These are phyloP conservation scores for Stramenopiles sp. DNA, from an alignment of 352 stramenopile genomes.

Conservation along the genomic window DNA sequence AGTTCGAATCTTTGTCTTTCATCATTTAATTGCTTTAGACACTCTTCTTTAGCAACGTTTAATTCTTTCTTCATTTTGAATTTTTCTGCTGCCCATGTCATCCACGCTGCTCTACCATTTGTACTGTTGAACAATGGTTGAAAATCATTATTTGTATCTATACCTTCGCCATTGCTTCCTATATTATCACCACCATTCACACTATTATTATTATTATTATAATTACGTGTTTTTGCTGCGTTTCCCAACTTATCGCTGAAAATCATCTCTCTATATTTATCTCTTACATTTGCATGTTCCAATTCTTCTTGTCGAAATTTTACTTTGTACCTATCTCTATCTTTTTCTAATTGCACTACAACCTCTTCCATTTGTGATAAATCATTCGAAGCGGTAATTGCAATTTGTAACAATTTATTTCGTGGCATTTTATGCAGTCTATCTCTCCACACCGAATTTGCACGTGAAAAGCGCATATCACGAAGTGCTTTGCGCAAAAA, in stretches of 20 bases:
- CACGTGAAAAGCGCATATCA: background rate
- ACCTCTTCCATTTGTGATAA: background rate
- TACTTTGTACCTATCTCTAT: background rate
- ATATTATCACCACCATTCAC: too few species aligned
- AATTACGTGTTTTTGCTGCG: background rate
- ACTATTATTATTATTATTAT: background rate
- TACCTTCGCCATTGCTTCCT: too few species aligned
- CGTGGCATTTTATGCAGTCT: background rate
- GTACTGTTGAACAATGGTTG: background rate
- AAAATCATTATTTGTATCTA: background rate
- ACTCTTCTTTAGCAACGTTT: slow-evolving; percentile 1
- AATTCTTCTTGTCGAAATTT: background rate
- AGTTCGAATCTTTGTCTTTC: background rate
- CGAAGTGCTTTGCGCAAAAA: background rate
- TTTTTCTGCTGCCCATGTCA: background rate
- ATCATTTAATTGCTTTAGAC: background rate
- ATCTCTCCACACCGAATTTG: background rate
- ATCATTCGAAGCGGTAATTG: background rate
- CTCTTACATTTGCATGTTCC: background rate
- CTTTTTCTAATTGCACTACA: background rate
- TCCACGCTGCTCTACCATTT: background rate
- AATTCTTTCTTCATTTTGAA: background rate
- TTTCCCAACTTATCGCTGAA: background rate
- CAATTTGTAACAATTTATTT: background rate
- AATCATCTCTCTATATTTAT: background rate